Conservation (phyloP, 2,329 filamentous ascomycete species). For the Lasiodiplodia gonubiensis region DNA sequence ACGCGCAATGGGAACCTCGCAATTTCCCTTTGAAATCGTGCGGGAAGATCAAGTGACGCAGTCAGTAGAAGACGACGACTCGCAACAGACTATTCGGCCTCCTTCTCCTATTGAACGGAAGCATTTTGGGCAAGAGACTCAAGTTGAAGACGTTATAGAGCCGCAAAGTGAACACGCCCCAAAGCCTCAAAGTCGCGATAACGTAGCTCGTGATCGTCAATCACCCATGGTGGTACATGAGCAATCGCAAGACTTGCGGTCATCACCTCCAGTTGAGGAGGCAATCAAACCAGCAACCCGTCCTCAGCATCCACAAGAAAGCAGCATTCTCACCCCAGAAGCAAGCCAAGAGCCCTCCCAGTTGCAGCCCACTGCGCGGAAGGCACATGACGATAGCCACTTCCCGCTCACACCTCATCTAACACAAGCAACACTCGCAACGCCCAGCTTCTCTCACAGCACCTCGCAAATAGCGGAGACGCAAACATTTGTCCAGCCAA, state of each 20-base stretch:
- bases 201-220: background rate
- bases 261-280: background rate
- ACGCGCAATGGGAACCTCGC: constrained; percentile 13
- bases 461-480: background rate
- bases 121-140: background rate
- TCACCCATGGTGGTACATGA: background rate
- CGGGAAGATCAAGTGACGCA: background rate
- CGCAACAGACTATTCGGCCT: background rate
- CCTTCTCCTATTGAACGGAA: background rate
- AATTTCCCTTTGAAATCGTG: background rate
- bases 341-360: constrained; percentile 38
- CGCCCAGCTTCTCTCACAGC: background rate
- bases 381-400: constrained; percentile 33
- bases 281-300: background rate
- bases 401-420: constrained; percentile 46
- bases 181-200: background rate
- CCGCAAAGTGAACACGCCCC: background rate
- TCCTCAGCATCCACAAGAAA: background rate
- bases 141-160: background rate
- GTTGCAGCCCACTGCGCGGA: constrained; percentile 33
- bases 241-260: background rate
- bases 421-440: constrained; percentile 41
- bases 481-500: background rate
- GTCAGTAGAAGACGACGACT: constrained; percentile 1
- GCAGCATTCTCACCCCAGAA: constrained; percentile 32